Conservation (phyloP, 345 rosid species). For the Nephelium lappaceum region DNA sequence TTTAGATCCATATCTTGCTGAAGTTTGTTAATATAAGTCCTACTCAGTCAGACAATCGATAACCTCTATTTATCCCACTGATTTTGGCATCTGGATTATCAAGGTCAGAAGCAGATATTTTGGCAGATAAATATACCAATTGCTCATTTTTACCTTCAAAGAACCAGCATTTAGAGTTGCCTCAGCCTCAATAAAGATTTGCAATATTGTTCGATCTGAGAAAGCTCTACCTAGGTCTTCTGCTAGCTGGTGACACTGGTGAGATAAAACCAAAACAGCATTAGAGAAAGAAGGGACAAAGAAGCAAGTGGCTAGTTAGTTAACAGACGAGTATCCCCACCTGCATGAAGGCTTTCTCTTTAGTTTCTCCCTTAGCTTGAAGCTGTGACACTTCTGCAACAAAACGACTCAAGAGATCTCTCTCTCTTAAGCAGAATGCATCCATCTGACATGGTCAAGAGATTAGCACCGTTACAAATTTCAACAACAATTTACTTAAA, state of each 20-base stretch:
- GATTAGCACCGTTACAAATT: conserved; percentile 5
- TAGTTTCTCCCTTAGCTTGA: conserved; percentile 69
- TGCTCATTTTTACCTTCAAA: conserved; percentile 53
- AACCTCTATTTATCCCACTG: neutral
- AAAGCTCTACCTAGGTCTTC: conserved; percentile 93
- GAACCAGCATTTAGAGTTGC: conserved; percentile 49
- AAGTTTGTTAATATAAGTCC: neutral
- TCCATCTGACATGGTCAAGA: conserved; percentile 48
- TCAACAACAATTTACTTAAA: neutral
- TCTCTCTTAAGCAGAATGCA: conserved; percentile 74
- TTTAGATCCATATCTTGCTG: neutral
- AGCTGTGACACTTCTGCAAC: conserved; percentile 57
- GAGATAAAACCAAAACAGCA: conserved; percentile 6
- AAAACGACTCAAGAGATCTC: conserved; percentile 77
- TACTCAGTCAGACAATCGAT: neutral
- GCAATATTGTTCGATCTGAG: conserved; percentile 70
- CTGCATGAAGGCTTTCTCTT: conserved; percentile 59
- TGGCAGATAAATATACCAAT: neutral
- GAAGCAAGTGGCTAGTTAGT: neutral
- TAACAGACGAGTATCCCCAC: conserved; percentile 40
- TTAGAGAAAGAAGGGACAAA: conserved; percentile 18
- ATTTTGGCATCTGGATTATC: neutral
- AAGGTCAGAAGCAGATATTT: neutral
- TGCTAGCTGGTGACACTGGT: conserved; percentile 79
- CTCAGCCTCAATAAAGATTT: conserved; percentile 63